A percentile compares a stretch with the other conserved stretches of the same genome.
These are phyloP conservation scores for Handroanthus guayacan DNA, from an alignment of 257 asterid genomes.

Conservation along the genomic window DNA sequence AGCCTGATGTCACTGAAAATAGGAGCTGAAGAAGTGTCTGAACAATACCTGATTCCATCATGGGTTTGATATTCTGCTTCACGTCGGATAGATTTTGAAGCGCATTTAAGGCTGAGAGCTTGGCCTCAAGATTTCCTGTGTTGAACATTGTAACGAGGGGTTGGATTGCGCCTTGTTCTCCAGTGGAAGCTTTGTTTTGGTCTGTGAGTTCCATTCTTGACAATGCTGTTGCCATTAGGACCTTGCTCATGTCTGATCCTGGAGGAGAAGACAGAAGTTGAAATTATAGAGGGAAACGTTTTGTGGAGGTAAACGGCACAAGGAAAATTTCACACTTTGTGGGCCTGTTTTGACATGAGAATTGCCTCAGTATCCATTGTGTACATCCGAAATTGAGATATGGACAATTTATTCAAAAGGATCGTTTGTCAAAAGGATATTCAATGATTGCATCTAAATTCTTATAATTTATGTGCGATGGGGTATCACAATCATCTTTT, in stretches of 20 bases:
- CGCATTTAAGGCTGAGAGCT: slow-evolving; percentile 60
- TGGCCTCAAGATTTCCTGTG: slow-evolving; percentile 64
- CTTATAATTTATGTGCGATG: too few species aligned
- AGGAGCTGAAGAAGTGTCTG: slow-evolving; percentile 61
- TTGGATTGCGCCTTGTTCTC: slow-evolving; percentile 57
- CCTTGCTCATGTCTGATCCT: slow-evolving; percentile 73
- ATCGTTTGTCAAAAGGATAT: too few species aligned
- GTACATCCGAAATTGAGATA: too few species aligned
- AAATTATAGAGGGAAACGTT: background rate
- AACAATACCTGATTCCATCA: slow-evolving; percentile 50
- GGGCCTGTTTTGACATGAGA: too few species aligned
- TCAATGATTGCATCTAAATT: too few species aligned
- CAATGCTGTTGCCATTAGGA: slow-evolving; percentile 67
- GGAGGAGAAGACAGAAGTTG: slow-evolving; percentile 27
- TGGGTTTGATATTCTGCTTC: slow-evolving; percentile 47
- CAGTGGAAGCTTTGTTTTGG: slow-evolving; percentile 53
- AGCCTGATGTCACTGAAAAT: slow-evolving; percentile 69
- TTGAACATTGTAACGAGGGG: slow-evolving; percentile 63
- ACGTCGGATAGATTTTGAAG: slow-evolving; percentile 49
- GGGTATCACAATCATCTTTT: too few species aligned
- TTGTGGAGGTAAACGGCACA: too few species aligned
- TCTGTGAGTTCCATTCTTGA: slow-evolving; percentile 68
- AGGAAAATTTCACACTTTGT: too few species aligned
- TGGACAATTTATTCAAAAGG: too few species aligned
- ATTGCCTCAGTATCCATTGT: too few species aligned